Evolutionary conservation across 192 early-diverging fungal species (phyloP).

Genomic region (Funneliformis mosseae): DNA sequence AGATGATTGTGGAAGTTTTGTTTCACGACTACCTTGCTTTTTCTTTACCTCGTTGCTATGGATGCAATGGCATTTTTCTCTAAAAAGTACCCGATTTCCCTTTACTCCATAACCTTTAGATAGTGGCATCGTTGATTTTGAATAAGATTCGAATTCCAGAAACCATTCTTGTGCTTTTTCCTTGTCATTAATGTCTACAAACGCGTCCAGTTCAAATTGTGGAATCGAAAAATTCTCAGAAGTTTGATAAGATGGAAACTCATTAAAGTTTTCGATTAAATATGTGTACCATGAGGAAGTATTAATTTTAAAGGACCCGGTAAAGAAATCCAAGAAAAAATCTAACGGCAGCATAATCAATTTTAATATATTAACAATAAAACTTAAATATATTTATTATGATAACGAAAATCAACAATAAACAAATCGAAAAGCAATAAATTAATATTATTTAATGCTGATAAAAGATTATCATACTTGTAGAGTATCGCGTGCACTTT

Average conservation of each 20-base stretch:
- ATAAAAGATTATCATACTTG: no score
- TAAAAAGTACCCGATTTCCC: no score
- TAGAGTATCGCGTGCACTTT: no score
- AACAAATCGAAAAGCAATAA: no score
- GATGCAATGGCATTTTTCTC: neutral
- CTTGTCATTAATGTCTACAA: slow-evolving; percentile 8
- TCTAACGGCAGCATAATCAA: no score
- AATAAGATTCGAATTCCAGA: neutral
- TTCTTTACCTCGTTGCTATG: slow-evolving; percentile 7
- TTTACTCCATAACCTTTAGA: neutral
- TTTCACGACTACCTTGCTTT: slow-evolving; percentile 1
- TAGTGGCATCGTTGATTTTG: slow-evolving; percentile 5
- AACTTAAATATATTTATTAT: no score
- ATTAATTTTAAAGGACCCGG: neutral
- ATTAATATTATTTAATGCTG: no score
- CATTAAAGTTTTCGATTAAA: neutral
- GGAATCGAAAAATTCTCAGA: neutral
- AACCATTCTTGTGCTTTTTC: slow-evolving; percentile 9
- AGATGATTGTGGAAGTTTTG: neutral
- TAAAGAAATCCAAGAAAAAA: neutral
- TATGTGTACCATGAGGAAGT: neutral
- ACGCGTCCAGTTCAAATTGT: neutral
- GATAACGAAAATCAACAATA: no score
- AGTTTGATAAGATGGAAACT: neutral
- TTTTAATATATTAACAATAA: no score